Percentiles rank a stretch among this genome's conserved stretches.
phyloP scores from a whole-genome alignment of 441 rosid species.

The Adansonia grandidieri region DNA sequence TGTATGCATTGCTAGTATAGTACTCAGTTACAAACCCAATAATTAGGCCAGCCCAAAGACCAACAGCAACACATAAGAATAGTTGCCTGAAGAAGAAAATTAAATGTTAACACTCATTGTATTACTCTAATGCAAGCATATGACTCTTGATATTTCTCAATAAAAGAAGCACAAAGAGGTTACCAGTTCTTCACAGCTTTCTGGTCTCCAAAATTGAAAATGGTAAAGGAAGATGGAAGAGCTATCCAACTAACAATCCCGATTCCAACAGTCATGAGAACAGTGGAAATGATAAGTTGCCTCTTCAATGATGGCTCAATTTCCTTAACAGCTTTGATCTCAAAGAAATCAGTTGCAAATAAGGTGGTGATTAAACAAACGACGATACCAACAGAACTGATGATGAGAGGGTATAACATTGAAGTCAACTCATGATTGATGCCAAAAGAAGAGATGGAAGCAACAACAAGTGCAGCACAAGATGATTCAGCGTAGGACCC shows the following conservation, averaged over 20 bases:
- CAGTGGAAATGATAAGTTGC: conserved; percentile 86
- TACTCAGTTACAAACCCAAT: conserved; percentile 91
- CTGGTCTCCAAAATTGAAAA: conserved; percentile 84
- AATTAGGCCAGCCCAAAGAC: conserved; percentile 96
- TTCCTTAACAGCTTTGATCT: conserved; percentile 84
- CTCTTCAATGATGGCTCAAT: conserved; percentile 87
- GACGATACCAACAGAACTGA: conserved; percentile 85
- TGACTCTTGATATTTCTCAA: conserved; percentile 9
- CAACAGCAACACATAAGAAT: conserved; percentile 86
- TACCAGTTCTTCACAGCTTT: conserved; percentile 85
- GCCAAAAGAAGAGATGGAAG: conserved; percentile 95
- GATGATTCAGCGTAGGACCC: conserved; percentile 79
- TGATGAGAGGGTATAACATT: conserved; percentile 79
- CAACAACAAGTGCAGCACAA: conserved; percentile 58
- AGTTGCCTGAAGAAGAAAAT: conserved; percentile 63
- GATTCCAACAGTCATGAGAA: conserved; percentile 76
- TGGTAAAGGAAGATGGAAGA: conserved; percentile 83
- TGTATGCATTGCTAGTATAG: conserved; percentile 95
- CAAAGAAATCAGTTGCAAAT: conserved; percentile 85
- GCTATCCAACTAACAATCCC: conserved; percentile 77
- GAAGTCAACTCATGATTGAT: conserved; percentile 81
- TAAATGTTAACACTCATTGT: conserved; percentile 11
- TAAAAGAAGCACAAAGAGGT: conserved; percentile 26
- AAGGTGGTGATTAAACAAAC: conserved; percentile 87
- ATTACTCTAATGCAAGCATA: not conserved